Evolutionary conservation across 805 yeast species (phyloP).

Genomic region (Maudiozyma serrabonitensis): DNA sequence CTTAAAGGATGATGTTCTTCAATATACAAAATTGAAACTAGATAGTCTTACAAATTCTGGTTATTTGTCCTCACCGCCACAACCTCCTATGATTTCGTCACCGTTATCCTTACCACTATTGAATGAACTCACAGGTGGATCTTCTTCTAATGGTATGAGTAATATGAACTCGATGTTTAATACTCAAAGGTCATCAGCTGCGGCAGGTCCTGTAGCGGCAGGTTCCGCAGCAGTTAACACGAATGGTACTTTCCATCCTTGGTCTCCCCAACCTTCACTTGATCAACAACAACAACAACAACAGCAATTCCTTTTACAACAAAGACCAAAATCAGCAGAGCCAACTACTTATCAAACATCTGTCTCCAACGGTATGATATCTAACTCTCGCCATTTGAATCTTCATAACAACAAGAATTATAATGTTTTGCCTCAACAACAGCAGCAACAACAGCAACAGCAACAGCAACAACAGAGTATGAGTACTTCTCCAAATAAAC

Average conservation of each 20-base stretch:
- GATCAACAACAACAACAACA: conserved; percentile 23
- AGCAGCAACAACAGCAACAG: neutral
- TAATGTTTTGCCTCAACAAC: neutral
- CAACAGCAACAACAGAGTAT: neutral
- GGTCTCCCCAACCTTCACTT: conserved; percentile 31
- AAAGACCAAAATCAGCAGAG: conserved; percentile 37
- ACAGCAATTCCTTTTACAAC: neutral
- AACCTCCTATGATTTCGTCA: conserved; percentile 12
- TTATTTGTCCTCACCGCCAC: conserved; percentile 14
- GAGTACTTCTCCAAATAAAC: neutral
- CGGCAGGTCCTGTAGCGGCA: neutral
- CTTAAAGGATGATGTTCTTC: conserved; percentile 42
- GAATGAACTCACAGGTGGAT: conserved; percentile 3
- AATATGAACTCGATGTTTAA: conserved; percentile 13
- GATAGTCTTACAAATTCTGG: conserved; percentile 25
- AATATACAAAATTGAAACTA: conserved; percentile 39
- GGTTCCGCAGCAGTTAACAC: neutral
- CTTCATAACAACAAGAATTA: neutral
- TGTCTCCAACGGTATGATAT: neutral
- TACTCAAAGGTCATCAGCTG: neutral
- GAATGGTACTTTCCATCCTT: conserved; percentile 13
- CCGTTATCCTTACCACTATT: conserved; percentile 14
- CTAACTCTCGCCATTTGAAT: neutral
- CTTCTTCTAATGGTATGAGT: neutral
- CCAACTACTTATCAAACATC: conserved; percentile 13